Evolutionary conservation across 1,284 basidiomycete genomes (phyloP).

Genomic region (Anthracocystis walkeri): DNA sequence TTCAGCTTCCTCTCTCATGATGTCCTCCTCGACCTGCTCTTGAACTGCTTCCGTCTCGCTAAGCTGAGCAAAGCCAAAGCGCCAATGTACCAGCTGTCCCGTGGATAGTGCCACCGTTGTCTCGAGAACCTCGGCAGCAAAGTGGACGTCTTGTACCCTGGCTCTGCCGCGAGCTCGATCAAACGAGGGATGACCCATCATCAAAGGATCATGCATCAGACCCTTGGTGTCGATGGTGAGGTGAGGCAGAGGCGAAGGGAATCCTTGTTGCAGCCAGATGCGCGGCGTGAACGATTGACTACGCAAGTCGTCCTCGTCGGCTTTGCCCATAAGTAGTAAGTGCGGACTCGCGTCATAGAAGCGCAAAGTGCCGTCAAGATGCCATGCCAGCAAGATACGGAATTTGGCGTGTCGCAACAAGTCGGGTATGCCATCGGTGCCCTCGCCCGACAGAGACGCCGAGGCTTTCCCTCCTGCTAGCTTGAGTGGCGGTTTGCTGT

Average conservation of each 20-base stretch:
- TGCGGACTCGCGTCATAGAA: conserved; percentile 65
- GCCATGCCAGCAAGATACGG: conserved; percentile 63
- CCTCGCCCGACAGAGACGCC: conserved; percentile 31
- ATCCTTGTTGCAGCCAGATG: conserved; percentile 48
- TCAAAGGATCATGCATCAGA: conserved; percentile 38
- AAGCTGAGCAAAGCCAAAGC: conserved; percentile 52
- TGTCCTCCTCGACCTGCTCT: conserved; percentile 46
- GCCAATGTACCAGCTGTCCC: conserved; percentile 56
- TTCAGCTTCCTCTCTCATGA: conserved; percentile 42
- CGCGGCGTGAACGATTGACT: conserved; percentile 13
- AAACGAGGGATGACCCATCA: conserved; percentile 52
- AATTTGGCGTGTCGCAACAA: conserved; percentile 31
- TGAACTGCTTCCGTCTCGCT: conserved; percentile 52
- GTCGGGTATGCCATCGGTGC: conserved; percentile 31
- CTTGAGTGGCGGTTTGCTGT: conserved; percentile 30
- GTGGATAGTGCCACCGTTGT: conserved; percentile 48
- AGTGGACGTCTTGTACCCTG: conserved; percentile 42
- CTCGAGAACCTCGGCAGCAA: conserved; percentile 60
- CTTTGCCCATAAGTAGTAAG: conserved; percentile 55
- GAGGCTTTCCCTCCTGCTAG: conserved; percentile 55
- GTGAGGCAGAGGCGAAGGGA: conserved; percentile 61
- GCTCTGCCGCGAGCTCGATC: conserved; percentile 43
- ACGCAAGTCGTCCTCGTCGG: conserved; percentile 38
- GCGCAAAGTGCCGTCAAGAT: conserved; percentile 65
- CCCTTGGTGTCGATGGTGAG: conserved; percentile 54